Evolutionary conservation across 257 asterid species (phyloP), one percentile per base, ranked within the genome.

Genomic region (Gentiana dahurica): DNA sequence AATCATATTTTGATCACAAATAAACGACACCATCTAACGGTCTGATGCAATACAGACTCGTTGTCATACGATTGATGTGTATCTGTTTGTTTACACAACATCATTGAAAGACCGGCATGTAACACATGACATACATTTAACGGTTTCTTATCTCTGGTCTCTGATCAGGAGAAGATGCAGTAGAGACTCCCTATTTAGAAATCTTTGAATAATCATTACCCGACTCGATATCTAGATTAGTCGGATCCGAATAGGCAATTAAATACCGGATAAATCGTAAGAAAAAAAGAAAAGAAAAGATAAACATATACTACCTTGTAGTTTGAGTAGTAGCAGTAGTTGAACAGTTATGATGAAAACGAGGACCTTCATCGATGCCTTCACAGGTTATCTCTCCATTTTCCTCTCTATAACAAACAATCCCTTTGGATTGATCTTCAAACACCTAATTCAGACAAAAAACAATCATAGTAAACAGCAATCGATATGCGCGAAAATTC

Each of bases 331-430:
- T 61, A 51, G 60, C 43, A 45, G 53, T 35, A 15, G 34, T 66
- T 39, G 71, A 33, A 13, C 55, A 3, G 7, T 56, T 48, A 1
- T 45, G 64, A 51, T 64, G 57, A 52, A 46, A 52, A 4, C 72
- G 67, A 61, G 76, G 76, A 3, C 76, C 76, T 61, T 71, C 76
- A 41, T 71, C 76, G 34, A 56, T 45, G 41, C 72, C 76, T 71
- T 71, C 76, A 39, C 76, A 71, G 8, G 51, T 61, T 55, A 66
- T 57, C 57, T 65, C 76, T 12, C 76, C 76, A 38, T 57, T 65
- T 36, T 48, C 76, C 41, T 71, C 68, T 53, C 55, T 51, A 13
- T 71, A 71, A 57, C 76, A 71, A 48, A 66, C 72, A 13, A 71
- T 66, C 4, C 76, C 76, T 1, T 50, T 56, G 33, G 62, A 53